phyloP scores from a whole-genome alignment of 805 yeast genomes.

The Yamadazyma takamatsuzukensis region DNA sequence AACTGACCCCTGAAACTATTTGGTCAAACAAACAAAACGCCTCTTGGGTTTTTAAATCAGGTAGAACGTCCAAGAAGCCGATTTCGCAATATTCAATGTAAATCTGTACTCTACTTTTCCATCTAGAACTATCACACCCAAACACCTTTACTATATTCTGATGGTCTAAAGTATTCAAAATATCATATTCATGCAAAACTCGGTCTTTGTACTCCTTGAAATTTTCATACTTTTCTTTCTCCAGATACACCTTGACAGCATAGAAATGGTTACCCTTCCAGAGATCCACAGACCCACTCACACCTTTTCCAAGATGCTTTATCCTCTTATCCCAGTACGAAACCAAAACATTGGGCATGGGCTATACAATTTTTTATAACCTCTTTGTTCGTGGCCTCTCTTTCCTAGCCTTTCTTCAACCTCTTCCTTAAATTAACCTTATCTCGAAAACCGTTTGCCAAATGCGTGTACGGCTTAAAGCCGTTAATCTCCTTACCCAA shows the following conservation, averaged over 20 bases:
- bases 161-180: slow-evolving; percentile 26
- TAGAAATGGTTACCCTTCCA: slow-evolving; percentile 9
- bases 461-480: no score
- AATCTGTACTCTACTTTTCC: slow-evolving; percentile 15
- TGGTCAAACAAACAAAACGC: slow-evolving; percentile 39
- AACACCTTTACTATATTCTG: slow-evolving; percentile 31
- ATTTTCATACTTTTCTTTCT: slow-evolving; percentile 37
- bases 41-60: slow-evolving; percentile 9
- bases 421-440: no score
- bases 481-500: no score
- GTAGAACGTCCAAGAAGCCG: no score
- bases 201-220: slow-evolving; percentile 35
- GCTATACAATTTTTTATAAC: no score
- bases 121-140: slow-evolving; percentile 20
- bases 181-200: slow-evolving; percentile 33
- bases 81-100: slow-evolving; percentile 24
- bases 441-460: no score
- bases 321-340: no score
- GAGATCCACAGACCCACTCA: slow-evolving; percentile 9
- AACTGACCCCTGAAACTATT: slow-evolving; percentile 31
- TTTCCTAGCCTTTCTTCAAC: no score
- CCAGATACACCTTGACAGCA: slow-evolving; percentile 47
- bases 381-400: no score
- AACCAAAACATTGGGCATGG: no score
- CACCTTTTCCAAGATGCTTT: slow-evolving; percentile 8